A percentile compares a stretch with the other conserved stretches of the same genome.
These are phyloP conservation scores for Candida ficus DNA, from an alignment of 805 yeast genomes.

Conservation along the genomic window DNA sequence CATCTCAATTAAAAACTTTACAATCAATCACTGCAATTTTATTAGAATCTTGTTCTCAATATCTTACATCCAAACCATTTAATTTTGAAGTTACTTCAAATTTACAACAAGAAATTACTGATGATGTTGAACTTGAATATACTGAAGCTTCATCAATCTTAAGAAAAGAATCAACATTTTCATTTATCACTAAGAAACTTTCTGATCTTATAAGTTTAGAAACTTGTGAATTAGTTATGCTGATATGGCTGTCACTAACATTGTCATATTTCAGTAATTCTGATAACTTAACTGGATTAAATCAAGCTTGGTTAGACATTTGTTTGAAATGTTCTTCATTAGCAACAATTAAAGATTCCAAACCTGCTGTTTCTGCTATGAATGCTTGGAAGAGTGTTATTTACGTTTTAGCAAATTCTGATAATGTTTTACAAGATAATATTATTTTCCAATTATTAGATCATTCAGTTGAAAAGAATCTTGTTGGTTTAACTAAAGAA, in stretches of 20 bases:
- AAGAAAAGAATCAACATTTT: conserved; percentile 4
- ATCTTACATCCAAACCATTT: conserved; percentile 14
- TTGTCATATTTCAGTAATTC: conserved; percentile 13
- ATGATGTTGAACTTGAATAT: conserved; percentile 1
- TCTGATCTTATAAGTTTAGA: not conserved
- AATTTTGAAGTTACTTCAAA: conserved; percentile 16
- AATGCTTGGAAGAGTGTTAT: conserved; percentile 7
- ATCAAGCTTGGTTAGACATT: conserved; percentile 5
- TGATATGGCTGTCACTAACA: conserved; percentile 21
- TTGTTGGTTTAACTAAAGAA: not conserved
- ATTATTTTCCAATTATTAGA: not conserved
- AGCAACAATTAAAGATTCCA: not conserved
- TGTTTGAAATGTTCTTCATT: not conserved
- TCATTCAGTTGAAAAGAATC: not conserved
- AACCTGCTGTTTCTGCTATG: not conserved
- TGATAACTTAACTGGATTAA: not conserved
- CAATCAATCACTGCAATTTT: conserved; percentile 5
- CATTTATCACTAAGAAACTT: conserved; percentile 1
- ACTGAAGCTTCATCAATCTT: conserved; percentile 9
- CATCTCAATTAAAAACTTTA: conserved; percentile 8
- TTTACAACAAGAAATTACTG: conserved; percentile 11
- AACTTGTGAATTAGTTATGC: conserved; percentile 3
- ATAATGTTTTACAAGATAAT: not conserved
- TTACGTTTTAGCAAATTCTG: conserved; percentile 2
- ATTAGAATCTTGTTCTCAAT: conserved; percentile 5